phyloP scores from a whole-genome alignment of 768 basidiomycete species.

The Boletus subcaerulescens region DNA sequence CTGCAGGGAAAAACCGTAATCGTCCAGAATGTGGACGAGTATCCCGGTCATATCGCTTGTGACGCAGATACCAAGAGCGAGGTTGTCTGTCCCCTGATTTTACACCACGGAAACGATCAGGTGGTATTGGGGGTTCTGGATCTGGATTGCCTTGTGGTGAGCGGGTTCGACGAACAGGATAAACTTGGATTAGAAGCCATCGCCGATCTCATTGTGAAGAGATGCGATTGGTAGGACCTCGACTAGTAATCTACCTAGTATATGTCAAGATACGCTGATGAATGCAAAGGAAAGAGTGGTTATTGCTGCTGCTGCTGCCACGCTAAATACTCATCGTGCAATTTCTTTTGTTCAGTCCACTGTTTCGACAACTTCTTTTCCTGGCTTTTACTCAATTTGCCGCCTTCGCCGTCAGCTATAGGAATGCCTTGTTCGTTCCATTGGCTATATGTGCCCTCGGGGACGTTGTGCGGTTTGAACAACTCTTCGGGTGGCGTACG shows the following conservation, averaged over 20 bases:
- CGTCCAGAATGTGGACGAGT: conserved; percentile 74
- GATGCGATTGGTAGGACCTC: conserved; percentile 59
- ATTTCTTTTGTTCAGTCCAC: conserved; percentile 67
- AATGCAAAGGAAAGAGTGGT: neutral
- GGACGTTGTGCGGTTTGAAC: conserved; percentile 81
- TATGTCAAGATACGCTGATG: neutral
- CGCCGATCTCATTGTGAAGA: conserved; percentile 55
- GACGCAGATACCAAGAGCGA: conserved; percentile 90
- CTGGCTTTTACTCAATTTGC: conserved; percentile 79
- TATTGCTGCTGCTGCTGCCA: conserved; percentile 37
- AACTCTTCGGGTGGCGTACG: conserved; percentile 68
- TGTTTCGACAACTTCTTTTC: conserved; percentile 78
- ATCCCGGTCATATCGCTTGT: conserved; percentile 94
- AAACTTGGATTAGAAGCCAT: conserved; percentile 73
- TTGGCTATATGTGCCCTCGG: conserved; percentile 67
- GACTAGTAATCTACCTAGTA: conserved; percentile 12
- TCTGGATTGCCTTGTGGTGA: conserved; percentile 73
- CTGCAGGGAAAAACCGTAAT: conserved; percentile 52
- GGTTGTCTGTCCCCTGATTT: conserved; percentile 76
- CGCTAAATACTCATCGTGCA: conserved; percentile 73
- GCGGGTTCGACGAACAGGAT: conserved; percentile 78
- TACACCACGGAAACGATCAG: conserved; percentile 30
- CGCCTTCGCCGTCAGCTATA: conserved; percentile 77
- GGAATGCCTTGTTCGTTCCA: conserved; percentile 90
- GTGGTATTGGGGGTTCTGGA: conserved; percentile 66